Evolutionary conservation across 2,329 filamentous ascomycete genomes (phyloP).

Genomic region (Aureobasidium sp.): DNA sequence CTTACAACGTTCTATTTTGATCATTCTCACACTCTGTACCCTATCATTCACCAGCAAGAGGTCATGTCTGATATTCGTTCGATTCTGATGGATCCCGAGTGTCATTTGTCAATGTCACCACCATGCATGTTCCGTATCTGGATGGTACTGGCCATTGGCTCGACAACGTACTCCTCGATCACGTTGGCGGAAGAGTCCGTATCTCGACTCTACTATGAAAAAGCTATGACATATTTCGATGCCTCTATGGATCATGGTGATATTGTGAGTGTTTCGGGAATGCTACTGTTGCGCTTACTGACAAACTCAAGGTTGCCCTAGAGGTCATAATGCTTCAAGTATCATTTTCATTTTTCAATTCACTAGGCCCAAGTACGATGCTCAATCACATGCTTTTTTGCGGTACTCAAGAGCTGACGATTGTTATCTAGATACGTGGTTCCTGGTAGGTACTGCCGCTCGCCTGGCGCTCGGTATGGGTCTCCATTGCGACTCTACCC

Average conservation of each 20-base stretch:
- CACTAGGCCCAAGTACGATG: constrained; percentile 34
- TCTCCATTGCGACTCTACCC: constrained; percentile 28
- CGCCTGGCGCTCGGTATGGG: constrained; percentile 41
- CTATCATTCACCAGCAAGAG: constrained; percentile 34
- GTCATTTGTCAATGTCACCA: constrained; percentile 19
- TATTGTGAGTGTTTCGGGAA: constrained; percentile 18
- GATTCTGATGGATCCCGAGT: constrained; percentile 18
- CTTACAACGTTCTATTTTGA: constrained; percentile 40
- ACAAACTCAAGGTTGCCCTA: constrained; percentile 28
- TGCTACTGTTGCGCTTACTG: not conserved
- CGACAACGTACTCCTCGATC: constrained; percentile 40
- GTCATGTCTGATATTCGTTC: constrained; percentile 30
- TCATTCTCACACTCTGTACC: constrained; percentile 43
- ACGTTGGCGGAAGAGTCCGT: constrained; percentile 39
- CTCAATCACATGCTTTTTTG: not conserved
- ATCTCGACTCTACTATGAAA: constrained; percentile 35
- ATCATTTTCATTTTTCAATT: constrained; percentile 45
- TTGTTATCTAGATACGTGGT: constrained; percentile 35
- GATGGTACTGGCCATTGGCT: constrained; percentile 45
- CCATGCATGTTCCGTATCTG: constrained; percentile 38
- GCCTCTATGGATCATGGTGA: constrained; percentile 15
- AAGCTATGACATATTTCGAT: constrained; percentile 39
- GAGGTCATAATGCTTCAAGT: constrained; percentile 42
- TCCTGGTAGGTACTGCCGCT: constrained; percentile 39
- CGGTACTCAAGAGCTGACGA: not conserved